These are phyloP conservation scores for Calonectria fujianensis DNA, from an alignment of 2,329 filamentous ascomycete species.

Conservation along the genomic window DNA sequence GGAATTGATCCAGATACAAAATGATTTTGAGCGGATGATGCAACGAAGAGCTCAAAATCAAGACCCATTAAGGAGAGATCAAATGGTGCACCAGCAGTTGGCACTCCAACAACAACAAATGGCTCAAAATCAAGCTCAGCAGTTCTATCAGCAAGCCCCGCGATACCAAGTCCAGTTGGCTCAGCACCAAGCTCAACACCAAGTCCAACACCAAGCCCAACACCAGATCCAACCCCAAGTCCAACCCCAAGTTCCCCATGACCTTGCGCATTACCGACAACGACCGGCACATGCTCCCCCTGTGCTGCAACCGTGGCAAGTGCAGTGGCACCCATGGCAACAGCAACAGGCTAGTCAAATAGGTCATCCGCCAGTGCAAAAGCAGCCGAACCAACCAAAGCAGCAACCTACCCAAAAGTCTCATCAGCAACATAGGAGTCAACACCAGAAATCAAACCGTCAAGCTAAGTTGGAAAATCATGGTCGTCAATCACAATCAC, in stretches of 20 bases:
- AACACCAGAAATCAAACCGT: background rate
- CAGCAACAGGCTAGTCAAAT: background rate
- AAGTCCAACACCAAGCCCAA: background rate
- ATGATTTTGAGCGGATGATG: constrained; percentile 27
- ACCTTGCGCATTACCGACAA: background rate
- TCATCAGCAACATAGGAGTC: background rate
- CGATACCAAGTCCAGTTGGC: background rate
- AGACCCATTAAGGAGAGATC: background rate
- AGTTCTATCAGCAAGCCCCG: background rate
- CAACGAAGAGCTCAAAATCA: constrained; percentile 6
- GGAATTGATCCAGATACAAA: constrained; percentile 14
- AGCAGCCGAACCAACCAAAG: background rate
- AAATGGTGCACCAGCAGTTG: background rate
- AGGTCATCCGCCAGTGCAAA: background rate
- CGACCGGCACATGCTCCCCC: background rate
- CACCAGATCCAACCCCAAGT: background rate
- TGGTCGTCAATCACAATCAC: background rate
- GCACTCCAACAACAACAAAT: constrained; percentile 4
- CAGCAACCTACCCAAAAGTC: background rate
- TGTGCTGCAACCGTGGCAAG: background rate
- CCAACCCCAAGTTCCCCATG: background rate
- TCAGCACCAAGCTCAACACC: background rate
- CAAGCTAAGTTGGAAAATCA: background rate
- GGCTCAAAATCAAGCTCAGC: background rate
- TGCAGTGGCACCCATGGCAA: constrained; percentile 4